Conservation (phyloP, 202 grass and related monocot species). For the Brachypodium distachyon region DNA sequence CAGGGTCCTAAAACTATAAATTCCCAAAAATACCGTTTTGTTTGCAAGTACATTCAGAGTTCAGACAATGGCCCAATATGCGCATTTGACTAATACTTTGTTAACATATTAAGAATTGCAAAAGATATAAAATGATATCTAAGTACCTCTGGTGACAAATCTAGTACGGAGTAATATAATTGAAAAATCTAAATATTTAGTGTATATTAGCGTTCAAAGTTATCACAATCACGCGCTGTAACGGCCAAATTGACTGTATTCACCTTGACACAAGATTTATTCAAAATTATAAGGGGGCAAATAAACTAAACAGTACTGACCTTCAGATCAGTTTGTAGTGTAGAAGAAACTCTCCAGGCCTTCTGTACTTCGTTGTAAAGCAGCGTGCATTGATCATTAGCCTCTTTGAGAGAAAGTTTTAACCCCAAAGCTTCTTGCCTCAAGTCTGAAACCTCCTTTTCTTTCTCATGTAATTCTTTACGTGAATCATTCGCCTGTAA, state of each 20-base stretch:
- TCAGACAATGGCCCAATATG: not conserved
- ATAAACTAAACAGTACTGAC: slow-evolving; percentile 22
- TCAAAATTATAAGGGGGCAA: not conserved
- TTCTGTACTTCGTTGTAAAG: slow-evolving; percentile 92
- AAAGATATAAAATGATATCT: not conserved
- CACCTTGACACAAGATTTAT: not conserved
- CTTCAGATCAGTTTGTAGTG: slow-evolving; percentile 93
- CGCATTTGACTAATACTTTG: not conserved
- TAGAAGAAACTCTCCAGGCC: slow-evolving; percentile 82
- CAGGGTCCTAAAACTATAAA: not conserved
- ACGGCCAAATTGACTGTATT: not conserved
- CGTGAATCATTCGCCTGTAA: slow-evolving; percentile 96
- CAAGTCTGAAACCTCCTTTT: slow-evolving; percentile 80
- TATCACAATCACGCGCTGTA: not conserved
- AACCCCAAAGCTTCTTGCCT: slow-evolving; percentile 62
- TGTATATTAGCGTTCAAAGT: not conserved
- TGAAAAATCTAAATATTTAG: not conserved
- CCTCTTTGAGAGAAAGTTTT: slow-evolving; percentile 82
- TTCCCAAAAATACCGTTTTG: not conserved
- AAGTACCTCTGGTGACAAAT: not conserved
- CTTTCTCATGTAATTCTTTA: slow-evolving; percentile 89
- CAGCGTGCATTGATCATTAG: slow-evolving; percentile 79
- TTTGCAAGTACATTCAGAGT: not conserved
- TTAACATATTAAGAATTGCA: not conserved
- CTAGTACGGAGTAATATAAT: slow-evolving; percentile 2